A percentile compares a stretch with the other conserved stretches of the same genome.
These are phyloP conservation scores for Spirogloea muscicola DNA, from an alignment of 139 green algal species.

Conservation along the genomic window DNA sequence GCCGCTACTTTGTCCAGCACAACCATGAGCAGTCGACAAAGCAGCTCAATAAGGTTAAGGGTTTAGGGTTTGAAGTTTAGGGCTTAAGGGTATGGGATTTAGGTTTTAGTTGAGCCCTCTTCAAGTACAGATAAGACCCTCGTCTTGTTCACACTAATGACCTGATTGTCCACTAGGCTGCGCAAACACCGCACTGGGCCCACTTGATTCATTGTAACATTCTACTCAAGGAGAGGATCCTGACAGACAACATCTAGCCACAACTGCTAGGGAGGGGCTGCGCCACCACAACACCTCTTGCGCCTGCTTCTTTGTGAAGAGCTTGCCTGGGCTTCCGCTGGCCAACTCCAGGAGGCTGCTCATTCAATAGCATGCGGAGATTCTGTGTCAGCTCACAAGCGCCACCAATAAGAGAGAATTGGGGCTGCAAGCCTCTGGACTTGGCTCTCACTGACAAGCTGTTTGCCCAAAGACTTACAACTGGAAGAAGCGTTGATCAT, in stretches of 20 bases:
- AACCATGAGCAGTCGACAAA: too few species aligned
- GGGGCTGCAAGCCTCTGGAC: background rate
- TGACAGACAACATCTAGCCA: background rate
- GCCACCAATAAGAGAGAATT: background rate
- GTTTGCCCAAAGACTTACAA: background rate
- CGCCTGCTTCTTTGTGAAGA: slow-evolving; percentile 4
- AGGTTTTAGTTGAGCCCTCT: too few species aligned
- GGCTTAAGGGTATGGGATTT: too few species aligned
- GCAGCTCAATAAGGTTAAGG: too few species aligned
- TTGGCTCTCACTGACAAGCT: background rate
- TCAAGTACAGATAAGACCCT: background rate
- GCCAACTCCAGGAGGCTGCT: background rate
- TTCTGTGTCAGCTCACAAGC: background rate
- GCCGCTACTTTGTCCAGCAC: too few species aligned
- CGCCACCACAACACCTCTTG: too few species aligned
- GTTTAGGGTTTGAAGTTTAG: too few species aligned
- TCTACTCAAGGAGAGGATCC: background rate
- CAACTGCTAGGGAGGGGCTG: too few species aligned
- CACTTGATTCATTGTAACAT: background rate
- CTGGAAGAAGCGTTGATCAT: too few species aligned
- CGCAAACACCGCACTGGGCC: background rate
- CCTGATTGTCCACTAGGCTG: background rate
- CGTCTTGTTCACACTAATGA: background rate
- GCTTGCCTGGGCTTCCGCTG: background rate
- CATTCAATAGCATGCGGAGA: background rate